These are phyloP conservation scores for Amphicarpaea edgeworthii DNA, from an alignment of 306 rosid species.

Conservation along the genomic window DNA sequence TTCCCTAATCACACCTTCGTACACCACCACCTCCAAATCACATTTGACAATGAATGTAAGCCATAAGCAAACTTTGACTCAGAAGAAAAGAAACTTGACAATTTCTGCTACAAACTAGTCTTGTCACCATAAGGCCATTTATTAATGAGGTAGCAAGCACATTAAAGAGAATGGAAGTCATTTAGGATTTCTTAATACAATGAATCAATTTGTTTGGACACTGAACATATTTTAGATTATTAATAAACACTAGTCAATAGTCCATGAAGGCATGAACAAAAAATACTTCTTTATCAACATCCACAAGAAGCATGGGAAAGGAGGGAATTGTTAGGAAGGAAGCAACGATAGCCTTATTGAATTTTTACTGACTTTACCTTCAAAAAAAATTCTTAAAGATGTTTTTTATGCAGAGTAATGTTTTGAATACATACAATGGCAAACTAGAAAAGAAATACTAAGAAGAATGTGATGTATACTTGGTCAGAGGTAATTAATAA, in stretches of 20 bases:
- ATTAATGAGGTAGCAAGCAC: conserved; percentile 53
- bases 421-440: conserved; percentile 27
- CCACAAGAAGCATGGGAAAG: conserved; percentile 17
- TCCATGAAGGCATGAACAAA: background rate
- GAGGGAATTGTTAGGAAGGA: background rate
- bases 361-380: background rate
- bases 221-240: conserved; percentile 32
- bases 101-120: conserved; percentile 38
- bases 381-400: conserved; percentile 4
- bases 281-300: conserved; percentile 10
- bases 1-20: conserved; percentile 89
- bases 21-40: conserved; percentile 97
- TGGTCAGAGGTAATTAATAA: conserved; percentile 92
- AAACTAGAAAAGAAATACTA: conserved; percentile 43
- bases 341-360: conserved; percentile 11
- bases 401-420: conserved; percentile 25
- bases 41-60: conserved; percentile 59
- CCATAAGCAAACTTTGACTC: conserved; percentile 41
- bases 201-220: conserved; percentile 30
- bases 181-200: conserved; percentile 39
- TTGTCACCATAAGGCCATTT: conserved; percentile 69
- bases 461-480: conserved; percentile 71
- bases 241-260: conserved; percentile 26
- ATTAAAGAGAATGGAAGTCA: conserved; percentile 32
- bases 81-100: conserved; percentile 27